Base-by-base conservation (phyloP, 352 stramenopile genomes). In the Phytophthora sp. region DNA sequence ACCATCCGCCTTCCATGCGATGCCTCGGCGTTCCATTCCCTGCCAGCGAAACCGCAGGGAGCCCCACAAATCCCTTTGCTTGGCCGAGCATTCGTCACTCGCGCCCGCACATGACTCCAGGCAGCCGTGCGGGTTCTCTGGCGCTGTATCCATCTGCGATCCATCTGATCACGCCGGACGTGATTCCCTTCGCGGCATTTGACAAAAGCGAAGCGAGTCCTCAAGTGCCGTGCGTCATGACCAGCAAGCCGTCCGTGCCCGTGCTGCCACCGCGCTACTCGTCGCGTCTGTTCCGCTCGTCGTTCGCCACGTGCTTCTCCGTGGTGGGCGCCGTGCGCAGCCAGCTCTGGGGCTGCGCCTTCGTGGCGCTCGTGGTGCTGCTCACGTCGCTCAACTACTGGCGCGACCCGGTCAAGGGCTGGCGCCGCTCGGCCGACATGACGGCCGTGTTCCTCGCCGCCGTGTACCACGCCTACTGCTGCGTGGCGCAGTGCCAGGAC, bases 301-400 rank as follows among this genome's bases (percentile, higher is more conserved):
- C 77, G 38, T 89, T 92, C 66, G 66, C 77, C 41, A 91, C 83
- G 10, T 83, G 72, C 54, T 74, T 84, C 56, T 94, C 83, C 15
- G 82, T 94, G 21, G 49, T 62, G 7, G 52, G 78, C 26, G 82
- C 85, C 8, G 62, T 75, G 32, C 66, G 61, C 17, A 68, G 82
- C 50, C 68, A 88, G 64, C 72, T 92, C 35, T 94, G 82, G 81
- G 69, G 56, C 31, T 94, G 85, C 63, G 77, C 81, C 1, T 67
- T 68, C 15, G 66, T 87, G 55, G 79, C 83, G 53, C 69, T 89
- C 24, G 50, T 92, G 38, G 83, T 94, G 55, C 72, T 92, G 44
- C 66, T 91, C 54, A 94, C 85, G 63, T 94, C 85, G 60, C 74
- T 94, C 72, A 92, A 94, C 76, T 94, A 92, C 69, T 94, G 83